Percentiles rank a stretch among this genome's conserved stretches.
These are phyloP conservation scores for Peribolospora kevripleyi DNA, from an alignment of 768 basidiomycete genomes.

Conservation along the genomic window DNA sequence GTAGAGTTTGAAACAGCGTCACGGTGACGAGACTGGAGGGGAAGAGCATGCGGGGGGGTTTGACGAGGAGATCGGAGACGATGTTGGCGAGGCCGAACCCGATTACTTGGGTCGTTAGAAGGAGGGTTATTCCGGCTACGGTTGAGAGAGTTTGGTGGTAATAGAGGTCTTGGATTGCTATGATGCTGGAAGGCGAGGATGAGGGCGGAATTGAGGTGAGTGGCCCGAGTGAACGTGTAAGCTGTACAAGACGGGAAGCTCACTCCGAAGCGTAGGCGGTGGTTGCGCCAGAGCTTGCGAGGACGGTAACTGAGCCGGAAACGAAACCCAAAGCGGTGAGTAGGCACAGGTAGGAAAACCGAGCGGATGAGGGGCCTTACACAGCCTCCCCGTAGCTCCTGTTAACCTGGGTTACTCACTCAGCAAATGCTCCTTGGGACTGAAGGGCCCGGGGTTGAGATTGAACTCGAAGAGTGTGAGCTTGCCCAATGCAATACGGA, in stretches of 20 bases:
- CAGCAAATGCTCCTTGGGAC: conserved; percentile 15
- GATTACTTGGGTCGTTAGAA: conserved; percentile 17
- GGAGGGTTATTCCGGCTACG: conserved; percentile 9
- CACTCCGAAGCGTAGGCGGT: conserved; percentile 16
- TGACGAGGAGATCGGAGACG: conserved; percentile 11
- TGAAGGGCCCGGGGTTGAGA: conserved; percentile 15
- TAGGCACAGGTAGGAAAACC: background rate
- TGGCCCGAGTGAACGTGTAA: no score
- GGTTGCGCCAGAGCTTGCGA: conserved; percentile 5
- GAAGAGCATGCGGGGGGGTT: conserved; percentile 13
- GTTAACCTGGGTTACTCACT: background rate
- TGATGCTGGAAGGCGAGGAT: conserved; percentile 4
- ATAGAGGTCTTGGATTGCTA: conserved; percentile 16
- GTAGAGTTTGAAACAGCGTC: conserved; percentile 16
- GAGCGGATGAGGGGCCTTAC: background rate
- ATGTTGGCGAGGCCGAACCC: conserved; percentile 16
- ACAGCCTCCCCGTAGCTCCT: background rate
- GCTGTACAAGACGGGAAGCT: no score
- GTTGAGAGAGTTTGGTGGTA: conserved; percentile 14
- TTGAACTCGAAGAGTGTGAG: background rate
- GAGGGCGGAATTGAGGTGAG: no score
- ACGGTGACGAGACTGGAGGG: conserved; percentile 12
- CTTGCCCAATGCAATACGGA: background rate
- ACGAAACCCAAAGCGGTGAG: background rate
- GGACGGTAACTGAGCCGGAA: background rate